phyloP scores from a whole-genome alignment of 768 basidiomycete genomes.

The Phlegmacium glaucopus region DNA sequence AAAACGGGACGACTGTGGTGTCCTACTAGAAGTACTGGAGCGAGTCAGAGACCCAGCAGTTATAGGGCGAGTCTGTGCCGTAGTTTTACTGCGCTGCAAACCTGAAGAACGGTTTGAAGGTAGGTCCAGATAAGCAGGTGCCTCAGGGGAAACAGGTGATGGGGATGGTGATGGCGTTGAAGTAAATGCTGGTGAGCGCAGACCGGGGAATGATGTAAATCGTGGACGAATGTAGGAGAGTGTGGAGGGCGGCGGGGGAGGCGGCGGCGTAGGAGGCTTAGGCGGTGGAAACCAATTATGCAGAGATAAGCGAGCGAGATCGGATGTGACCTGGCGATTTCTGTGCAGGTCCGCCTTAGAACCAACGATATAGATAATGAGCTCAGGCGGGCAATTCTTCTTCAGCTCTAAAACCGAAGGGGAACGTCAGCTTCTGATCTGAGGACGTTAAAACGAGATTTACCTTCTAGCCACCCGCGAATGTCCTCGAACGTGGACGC shows the following conservation, averaged over 20 bases:
- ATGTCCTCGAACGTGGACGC: slow-evolving; percentile 86
- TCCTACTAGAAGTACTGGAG: slow-evolving; percentile 47
- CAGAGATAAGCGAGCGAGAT: slow-evolving; percentile 78
- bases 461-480: slow-evolving; percentile 88
- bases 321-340: slow-evolving; percentile 74
- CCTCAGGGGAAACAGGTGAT: slow-evolving; percentile 41
- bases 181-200: slow-evolving; percentile 55
- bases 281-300: slow-evolving; percentile 89
- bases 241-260: slow-evolving; percentile 57
- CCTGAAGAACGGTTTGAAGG: slow-evolving; percentile 50
- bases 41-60: slow-evolving; percentile 45
- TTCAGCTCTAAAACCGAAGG: slow-evolving; percentile 61
- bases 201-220: slow-evolving; percentile 67
- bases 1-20: slow-evolving; percentile 55
- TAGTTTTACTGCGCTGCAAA: slow-evolving; percentile 50
- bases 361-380: slow-evolving; percentile 94
- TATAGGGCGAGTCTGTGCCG: slow-evolving; percentile 43
- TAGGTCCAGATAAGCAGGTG: slow-evolving; percentile 62
- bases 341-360: slow-evolving; percentile 81
- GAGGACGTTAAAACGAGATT: slow-evolving; percentile 21
- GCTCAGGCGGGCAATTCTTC: slow-evolving; percentile 84
- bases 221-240: slow-evolving; percentile 77
- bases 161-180: slow-evolving; percentile 40
- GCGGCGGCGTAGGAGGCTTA: slow-evolving; percentile 60
- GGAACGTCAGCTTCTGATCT: slow-evolving; percentile 12